A percentile compares a stretch with the other conserved stretches of the same genome.
Evolutionary conservation across 768 basidiomycete species (phyloP).

Genomic region (Botryobasidium botryosum): DNA sequence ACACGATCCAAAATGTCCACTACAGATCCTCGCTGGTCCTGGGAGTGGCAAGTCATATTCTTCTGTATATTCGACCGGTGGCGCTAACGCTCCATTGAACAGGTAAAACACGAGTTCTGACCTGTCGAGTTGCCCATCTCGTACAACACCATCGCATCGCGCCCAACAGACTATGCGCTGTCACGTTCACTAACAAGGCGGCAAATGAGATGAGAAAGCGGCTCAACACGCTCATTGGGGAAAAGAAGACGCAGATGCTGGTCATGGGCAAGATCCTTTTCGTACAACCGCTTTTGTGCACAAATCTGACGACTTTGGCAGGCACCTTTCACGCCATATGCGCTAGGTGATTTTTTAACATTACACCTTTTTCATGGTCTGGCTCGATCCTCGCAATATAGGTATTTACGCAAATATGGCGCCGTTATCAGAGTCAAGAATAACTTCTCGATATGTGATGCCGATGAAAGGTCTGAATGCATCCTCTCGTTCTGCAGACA

Average conservation of each 20-base stretch:
- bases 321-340: slow-evolving; percentile 73
- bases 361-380: neutral
- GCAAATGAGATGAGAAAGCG: slow-evolving; percentile 73
- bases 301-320: slow-evolving; percentile 22
- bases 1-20: slow-evolving; percentile 39
- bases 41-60: slow-evolving; percentile 31
- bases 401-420: slow-evolving; percentile 45
- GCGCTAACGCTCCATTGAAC: neutral
- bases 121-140: slow-evolving; percentile 49
- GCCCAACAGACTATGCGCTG: slow-evolving; percentile 50
- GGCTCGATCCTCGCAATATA: neutral
- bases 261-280: slow-evolving; percentile 23
- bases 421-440: slow-evolving; percentile 36
- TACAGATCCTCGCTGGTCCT: slow-evolving; percentile 74
- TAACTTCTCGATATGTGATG: slow-evolving; percentile 73
- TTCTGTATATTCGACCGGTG: neutral
- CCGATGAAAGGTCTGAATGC: slow-evolving; percentile 48
- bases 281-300: slow-evolving; percentile 9
- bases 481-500: neutral
- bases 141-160: slow-evolving; percentile 34
- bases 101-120: slow-evolving; percentile 35
- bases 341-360: slow-evolving; percentile 32
- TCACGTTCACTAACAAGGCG: slow-evolving; percentile 84
- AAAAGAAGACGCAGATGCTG: slow-evolving; percentile 33
- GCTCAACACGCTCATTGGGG: slow-evolving; percentile 49